Evolutionary conservation across 1,284 basidiomycete genomes (phyloP), one percentile per base, ranked within the genome.

Genomic region (Testicularia cyperi): DNA sequence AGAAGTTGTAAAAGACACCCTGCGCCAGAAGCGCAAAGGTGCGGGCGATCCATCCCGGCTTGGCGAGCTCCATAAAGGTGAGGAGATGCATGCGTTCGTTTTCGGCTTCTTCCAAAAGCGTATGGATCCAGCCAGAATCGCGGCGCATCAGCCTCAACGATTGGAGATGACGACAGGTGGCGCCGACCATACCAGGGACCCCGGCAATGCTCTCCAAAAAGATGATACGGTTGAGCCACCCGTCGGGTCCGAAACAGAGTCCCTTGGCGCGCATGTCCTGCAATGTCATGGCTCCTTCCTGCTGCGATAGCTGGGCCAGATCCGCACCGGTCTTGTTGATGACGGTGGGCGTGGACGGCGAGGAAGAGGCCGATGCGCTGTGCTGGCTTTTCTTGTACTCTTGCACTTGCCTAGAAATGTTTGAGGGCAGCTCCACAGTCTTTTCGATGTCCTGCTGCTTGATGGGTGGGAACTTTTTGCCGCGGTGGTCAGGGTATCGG

Each of bases 171-270:
- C 91, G 83, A 31, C 90, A 80, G 21, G 88, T 88, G 2, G 89
- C 92, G 12, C 86, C 91, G 1, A 92, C 90, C 90, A 94, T 92
- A 2, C 92, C 92, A 10, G 78, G 78, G 0, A 77, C 92, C 27
- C 90, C 94, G 5, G 94, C 94, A 39, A 95, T 84, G 40, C 83
- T 86, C 79, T 64, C 67, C 28, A 70, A 48, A 26, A 67, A 66
- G 26, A 70, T 61, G 44, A 69, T 67, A 5, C 66, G 53, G 21
- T 57, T 64, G 22, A 70, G 37, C 68, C 68, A 70, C 3, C 36
- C 55, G 19, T 71, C 68, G 1, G 68, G 68, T 2, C 67, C 68
- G 26, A 71, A 71, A 29, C 44, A 55, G 15, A 70, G 44, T 0
- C 65, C 42, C 18, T 65, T 54, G 10, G 49, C 35, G 14, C 68